Evolutionary conservation across 2,329 filamentous ascomycete genomes (phyloP).

Genomic region (Fusarium proliferatum): DNA sequence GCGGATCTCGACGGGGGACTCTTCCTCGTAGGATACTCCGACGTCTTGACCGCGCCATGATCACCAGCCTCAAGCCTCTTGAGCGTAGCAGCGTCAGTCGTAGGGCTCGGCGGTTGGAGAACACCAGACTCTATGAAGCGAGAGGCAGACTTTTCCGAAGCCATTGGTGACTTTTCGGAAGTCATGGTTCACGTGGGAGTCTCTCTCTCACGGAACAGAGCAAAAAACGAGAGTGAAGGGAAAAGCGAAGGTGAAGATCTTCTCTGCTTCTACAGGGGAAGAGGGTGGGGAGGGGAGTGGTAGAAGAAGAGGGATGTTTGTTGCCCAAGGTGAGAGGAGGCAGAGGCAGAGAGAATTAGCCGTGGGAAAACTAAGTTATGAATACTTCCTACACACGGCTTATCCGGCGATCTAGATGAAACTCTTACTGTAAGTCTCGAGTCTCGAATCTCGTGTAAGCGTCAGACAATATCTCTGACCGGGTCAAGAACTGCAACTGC

Average conservation of each 20-base stretch:
- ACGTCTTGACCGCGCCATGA: neutral
- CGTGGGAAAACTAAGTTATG: conserved; percentile 32
- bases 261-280: conserved; percentile 7
- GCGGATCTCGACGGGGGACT: conserved; percentile 30
- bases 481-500: neutral
- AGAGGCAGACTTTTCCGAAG: conserved; percentile 36
- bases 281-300: neutral
- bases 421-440: neutral
- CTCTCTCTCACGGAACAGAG: neutral
- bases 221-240: neutral
- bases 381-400: conserved; percentile 20
- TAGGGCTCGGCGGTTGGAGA: conserved; percentile 32
- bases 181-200: conserved; percentile 15
- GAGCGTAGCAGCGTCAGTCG: conserved; percentile 27
- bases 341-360: conserved; percentile 1
- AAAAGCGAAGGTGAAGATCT: conserved; percentile 12
- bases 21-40: conserved; percentile 13
- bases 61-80: conserved; percentile 35
- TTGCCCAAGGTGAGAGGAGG: conserved; percentile 7
- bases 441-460: conserved; percentile 7
- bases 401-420: conserved; percentile 8
- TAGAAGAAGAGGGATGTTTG: conserved; percentile 2
- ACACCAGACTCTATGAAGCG: conserved; percentile 38
- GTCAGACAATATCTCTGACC: neutral
- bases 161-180: neutral